These are phyloP conservation scores for Warburgia ugandensis DNA, from an alignment of 164 flowering plant species.

Conservation along the genomic window DNA sequence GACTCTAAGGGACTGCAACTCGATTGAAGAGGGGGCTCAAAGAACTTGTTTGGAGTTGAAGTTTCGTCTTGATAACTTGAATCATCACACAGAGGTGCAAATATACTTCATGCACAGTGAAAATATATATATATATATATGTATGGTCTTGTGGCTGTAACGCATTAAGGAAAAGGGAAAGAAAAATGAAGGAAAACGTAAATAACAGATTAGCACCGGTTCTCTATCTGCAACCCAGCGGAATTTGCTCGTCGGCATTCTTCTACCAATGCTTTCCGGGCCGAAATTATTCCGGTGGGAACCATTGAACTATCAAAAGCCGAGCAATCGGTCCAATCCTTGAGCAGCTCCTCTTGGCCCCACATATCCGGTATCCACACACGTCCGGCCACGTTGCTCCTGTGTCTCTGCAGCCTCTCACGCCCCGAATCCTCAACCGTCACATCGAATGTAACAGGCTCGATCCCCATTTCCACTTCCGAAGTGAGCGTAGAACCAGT, in stretches of 20 bases:
- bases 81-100: no score
- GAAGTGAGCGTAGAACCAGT: neutral
- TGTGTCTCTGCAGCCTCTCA: slow-evolving; percentile 43
- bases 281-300: slow-evolving; percentile 32
- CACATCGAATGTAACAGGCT: neutral
- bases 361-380: slow-evolving; percentile 51
- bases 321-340: slow-evolving; percentile 50
- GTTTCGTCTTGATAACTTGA: no score
- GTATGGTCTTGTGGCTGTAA: no score
- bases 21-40: no score
- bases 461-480: neutral
- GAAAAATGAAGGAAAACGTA: neutral
- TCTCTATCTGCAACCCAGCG: slow-evolving; percentile 24
- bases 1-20: no score
- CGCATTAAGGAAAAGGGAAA: neutral
- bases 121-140: no score
- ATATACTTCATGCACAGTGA: no score
- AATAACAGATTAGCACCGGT: slow-evolving; percentile 16
- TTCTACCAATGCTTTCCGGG: slow-evolving; percentile 39
- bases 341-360: slow-evolving; percentile 52
- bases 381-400: slow-evolving; percentile 36
- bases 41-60: no score
- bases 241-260: slow-evolving; percentile 26
- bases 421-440: slow-evolving; percentile 17
- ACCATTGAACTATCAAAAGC: slow-evolving; percentile 36